Evolutionary conservation across 2,329 filamentous ascomycete species (phyloP), one percentile per base, ranked within the genome.

Genomic region (Fusarium caatingaense): DNA sequence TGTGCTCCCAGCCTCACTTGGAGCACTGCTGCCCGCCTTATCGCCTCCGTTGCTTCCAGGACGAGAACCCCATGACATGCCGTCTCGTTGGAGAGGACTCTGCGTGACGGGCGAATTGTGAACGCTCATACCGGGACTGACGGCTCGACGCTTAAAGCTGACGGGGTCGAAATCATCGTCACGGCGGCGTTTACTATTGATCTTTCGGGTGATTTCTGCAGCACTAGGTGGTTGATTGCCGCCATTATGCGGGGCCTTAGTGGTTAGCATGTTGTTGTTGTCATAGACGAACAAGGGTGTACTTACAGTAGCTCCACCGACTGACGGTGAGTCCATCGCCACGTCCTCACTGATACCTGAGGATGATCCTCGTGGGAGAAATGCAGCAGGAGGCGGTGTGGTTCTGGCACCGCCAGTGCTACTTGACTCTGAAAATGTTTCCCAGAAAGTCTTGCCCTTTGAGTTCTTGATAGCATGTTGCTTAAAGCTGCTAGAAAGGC

Each of bases 81-180:
- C 83, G 69, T 94, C 92, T 49, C 91, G 86, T 76, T 95, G 90
- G 69, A 92, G 87, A 2, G 94, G 93, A 58, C 92, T 95, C 77
- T 97, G 93, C 73, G 95, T 88, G 37, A 97, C 86, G 2, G 95
- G 95, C 66, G 93, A 97, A 80, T 95, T 97, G 75, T 97, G 93
- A 3, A 92, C 91, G 78, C 93, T 97, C 85, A 98, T 90, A 18
- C 94, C 93, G 1, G 95, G 95, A 63, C 92, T 96, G 4, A 98
- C 95, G 25, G 95, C 95, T 45, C 95, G 89, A 18, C 95, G 88
- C 81, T 98, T 98, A 83, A 98, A 94, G 66, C 91, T 92, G 41
- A 90, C 87, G 3, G 93, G 91, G 77, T 98, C 94, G 60, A 97
- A 91, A 75, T 98, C 94, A 75, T 97, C 94, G 67, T 98, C 95